Conservation (phyloP, 441 rosid genomes). For the Pelargonium citronellum region DNA sequence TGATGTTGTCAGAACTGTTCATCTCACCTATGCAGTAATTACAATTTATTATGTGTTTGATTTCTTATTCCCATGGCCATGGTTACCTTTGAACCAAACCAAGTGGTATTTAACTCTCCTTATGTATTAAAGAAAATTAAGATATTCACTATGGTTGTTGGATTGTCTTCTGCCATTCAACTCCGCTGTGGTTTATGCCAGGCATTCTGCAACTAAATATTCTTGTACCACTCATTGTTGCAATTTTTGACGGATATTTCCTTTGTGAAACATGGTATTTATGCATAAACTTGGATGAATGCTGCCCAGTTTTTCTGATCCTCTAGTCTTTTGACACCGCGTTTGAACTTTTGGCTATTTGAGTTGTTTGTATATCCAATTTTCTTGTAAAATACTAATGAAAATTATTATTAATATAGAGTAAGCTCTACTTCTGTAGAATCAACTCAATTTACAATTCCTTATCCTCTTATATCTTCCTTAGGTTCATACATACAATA, state of each 20-base stretch:
- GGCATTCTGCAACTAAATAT: background rate
- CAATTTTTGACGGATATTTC: background rate
- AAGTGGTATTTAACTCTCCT: no score
- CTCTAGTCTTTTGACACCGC: background rate
- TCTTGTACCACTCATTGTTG: background rate
- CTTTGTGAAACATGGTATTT: background rate
- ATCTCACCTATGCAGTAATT: no score
- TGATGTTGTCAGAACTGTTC: no score
- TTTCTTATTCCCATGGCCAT: no score
- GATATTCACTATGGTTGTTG: background rate
- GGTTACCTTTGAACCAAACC: no score
- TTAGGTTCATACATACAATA: background rate
- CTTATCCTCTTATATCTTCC: no score
- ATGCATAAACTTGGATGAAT: background rate
- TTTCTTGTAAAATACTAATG: background rate
- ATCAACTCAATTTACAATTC: no score
- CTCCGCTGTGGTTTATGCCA: background rate
- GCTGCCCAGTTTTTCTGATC: background rate
- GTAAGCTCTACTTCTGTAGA: background rate
- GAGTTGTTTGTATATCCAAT: background rate
- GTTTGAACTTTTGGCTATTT: background rate
- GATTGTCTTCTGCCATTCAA: background rate
- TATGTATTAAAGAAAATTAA: no score
- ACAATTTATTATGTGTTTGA: no score
- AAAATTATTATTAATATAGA: background rate